These are phyloP conservation scores for Cryphonectria japonica DNA, from an alignment of 2,329 filamentous ascomycete species.

Conservation along the genomic window DNA sequence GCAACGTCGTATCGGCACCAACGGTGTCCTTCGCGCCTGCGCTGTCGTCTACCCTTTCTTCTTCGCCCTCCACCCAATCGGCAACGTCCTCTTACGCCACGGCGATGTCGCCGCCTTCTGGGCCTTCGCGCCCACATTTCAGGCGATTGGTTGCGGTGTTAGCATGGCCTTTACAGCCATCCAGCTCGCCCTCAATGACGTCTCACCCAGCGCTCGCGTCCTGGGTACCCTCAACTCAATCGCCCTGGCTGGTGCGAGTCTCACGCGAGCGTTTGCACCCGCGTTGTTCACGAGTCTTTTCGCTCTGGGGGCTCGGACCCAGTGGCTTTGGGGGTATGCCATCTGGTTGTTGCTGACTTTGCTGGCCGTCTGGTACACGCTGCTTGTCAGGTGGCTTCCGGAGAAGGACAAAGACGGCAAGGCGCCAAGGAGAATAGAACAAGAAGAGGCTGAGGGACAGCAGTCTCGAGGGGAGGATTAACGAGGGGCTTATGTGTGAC, in stretches of 20 bases:
- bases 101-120: conserved; percentile 58
- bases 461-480: background rate
- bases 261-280: conserved; percentile 67
- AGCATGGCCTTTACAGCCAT: conserved; percentile 72
- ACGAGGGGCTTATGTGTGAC: background rate
- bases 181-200: conserved; percentile 76
- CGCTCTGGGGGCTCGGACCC: conserved; percentile 65
- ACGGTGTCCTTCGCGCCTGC: conserved; percentile 64
- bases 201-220: conserved; percentile 64
- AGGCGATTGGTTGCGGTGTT: conserved; percentile 64
- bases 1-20: conserved; percentile 69
- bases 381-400: conserved; percentile 41
- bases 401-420: conserved; percentile 36
- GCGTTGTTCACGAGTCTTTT: conserved; percentile 69
- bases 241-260: conserved; percentile 64
- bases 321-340: conserved; percentile 66
- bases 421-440: background rate
- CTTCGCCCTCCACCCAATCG: conserved; percentile 57
- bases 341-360: conserved; percentile 64
- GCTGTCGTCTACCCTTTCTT: conserved; percentile 65
- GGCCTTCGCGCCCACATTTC: conserved; percentile 47
- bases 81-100: conserved; percentile 59
- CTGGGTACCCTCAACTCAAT: conserved; percentile 75
- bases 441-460: background rate
- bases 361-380: conserved; percentile 40